Conservation (phyloP, 2,329 filamentous ascomycete species). For the Diplodia sapinea region DNA sequence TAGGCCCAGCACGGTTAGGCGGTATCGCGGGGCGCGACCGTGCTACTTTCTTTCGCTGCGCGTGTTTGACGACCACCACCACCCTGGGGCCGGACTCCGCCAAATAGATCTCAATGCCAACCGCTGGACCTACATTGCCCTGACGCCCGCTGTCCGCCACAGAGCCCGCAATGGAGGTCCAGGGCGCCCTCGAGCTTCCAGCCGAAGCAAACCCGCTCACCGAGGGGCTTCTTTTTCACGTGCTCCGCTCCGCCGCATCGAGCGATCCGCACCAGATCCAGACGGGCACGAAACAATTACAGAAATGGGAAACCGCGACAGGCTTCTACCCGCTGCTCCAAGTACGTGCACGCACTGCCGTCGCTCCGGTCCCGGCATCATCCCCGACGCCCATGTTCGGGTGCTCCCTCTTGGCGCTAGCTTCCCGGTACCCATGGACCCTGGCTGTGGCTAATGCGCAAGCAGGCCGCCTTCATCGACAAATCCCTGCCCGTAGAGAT, state of each 20-base stretch:
- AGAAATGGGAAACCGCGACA: constrained; percentile 56
- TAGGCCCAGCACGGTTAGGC: neutral
- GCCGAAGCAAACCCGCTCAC: constrained; percentile 73
- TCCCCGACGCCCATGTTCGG: neutral
- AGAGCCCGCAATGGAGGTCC: constrained; percentile 39
- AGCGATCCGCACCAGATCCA: constrained; percentile 57
- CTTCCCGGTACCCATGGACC: neutral
- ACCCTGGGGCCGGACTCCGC: constrained; percentile 7
- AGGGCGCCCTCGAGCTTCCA: constrained; percentile 70
- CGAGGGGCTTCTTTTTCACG: constrained; percentile 54
- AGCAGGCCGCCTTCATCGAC: constrained; percentile 79
- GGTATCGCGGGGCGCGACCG: constrained; percentile 18
- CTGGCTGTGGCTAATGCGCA: constrained; percentile 32
- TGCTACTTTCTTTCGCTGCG: constrained; percentile 23
- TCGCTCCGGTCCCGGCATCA: neutral
- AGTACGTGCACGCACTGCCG: constrained; percentile 34
- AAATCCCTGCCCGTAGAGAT: constrained; percentile 75
- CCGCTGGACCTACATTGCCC: neutral
- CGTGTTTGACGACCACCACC: constrained; percentile 21
- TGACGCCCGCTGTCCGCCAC: neutral
- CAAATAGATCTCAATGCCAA: constrained; percentile 17
- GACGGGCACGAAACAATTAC: constrained; percentile 59
- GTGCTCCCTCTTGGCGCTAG: neutral
- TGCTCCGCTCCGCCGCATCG: constrained; percentile 56
- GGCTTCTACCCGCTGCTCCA: constrained; percentile 58